phyloP scores from a whole-genome alignment of 2,329 filamentous ascomycete genomes.

The Didymella segeticola region DNA sequence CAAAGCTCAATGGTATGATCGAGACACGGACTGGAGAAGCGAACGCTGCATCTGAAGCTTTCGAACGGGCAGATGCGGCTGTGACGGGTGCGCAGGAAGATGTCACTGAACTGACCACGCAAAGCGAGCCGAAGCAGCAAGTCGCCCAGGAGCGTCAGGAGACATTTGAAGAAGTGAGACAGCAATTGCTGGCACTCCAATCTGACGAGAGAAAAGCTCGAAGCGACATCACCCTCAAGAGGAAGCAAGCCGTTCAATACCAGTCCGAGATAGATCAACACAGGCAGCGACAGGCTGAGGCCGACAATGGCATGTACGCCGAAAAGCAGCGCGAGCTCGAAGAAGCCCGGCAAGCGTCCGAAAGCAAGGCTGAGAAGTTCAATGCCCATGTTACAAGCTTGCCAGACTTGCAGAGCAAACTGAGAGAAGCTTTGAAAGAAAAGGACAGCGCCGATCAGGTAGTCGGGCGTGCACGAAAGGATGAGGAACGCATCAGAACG shows the following conservation, averaged over 20 bases:
- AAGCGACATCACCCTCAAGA: slow-evolving; percentile 62
- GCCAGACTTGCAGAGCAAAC: slow-evolving; percentile 45
- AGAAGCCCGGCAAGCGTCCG: slow-evolving; percentile 60
- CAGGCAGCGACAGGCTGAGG: slow-evolving; percentile 63
- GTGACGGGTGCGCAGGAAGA: slow-evolving; percentile 46
- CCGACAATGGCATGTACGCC: slow-evolving; percentile 73
- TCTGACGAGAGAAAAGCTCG: slow-evolving; percentile 71
- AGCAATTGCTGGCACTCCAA: slow-evolving; percentile 59
- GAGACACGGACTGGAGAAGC: slow-evolving; percentile 54
- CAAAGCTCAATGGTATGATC: slow-evolving; percentile 55
- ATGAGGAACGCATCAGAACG: slow-evolving; percentile 61
- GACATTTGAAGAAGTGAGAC: slow-evolving; percentile 61
- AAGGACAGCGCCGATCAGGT: slow-evolving; percentile 27
- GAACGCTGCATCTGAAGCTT: slow-evolving; percentile 52
- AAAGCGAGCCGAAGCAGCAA: slow-evolving; percentile 55
- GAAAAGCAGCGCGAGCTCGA: slow-evolving; percentile 67
- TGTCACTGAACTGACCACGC: slow-evolving; percentile 42
- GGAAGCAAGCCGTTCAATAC: slow-evolving; percentile 51
- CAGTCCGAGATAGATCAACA: slow-evolving; percentile 61
- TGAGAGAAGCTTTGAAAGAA: slow-evolving; percentile 40
- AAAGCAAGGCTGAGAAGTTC: slow-evolving; percentile 54
- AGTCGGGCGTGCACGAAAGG: slow-evolving; percentile 48
- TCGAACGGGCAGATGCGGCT: slow-evolving; percentile 53
- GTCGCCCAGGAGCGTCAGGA: slow-evolving; percentile 58
- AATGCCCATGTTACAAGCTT: slow-evolving; percentile 50